Evolutionary conservation across 2,329 filamentous ascomycete species (phyloP).

Genomic region (Xylariales sp.): DNA sequence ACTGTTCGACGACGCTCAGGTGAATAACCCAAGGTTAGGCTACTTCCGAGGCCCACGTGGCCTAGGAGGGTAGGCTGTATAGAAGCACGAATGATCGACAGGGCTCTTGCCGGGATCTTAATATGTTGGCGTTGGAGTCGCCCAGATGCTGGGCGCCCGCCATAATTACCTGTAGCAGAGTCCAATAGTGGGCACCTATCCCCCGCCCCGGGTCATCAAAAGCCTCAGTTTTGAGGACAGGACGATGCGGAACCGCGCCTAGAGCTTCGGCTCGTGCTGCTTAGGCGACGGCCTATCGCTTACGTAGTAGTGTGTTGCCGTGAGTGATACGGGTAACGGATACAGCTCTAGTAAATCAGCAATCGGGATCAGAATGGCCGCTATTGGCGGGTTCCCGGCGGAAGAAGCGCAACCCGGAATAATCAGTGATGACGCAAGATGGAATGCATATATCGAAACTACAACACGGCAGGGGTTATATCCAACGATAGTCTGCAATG

Average conservation of each 20-base stretch:
- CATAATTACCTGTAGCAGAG: slow-evolving; percentile 33
- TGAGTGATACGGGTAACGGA: background rate
- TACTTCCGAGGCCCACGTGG: slow-evolving; percentile 52
- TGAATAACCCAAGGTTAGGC: slow-evolving; percentile 41
- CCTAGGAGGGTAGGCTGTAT: slow-evolving; percentile 52
- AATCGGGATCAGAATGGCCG: background rate
- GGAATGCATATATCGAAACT: slow-evolving; percentile 6
- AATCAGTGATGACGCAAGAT: slow-evolving; percentile 1
- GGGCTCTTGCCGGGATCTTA: slow-evolving; percentile 42
- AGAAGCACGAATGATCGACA: slow-evolving; percentile 48
- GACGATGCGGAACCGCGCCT: background rate
- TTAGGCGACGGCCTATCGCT: background rate
- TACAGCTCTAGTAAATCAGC: background rate
- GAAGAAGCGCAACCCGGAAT: too few species aligned
- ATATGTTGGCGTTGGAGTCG: slow-evolving; percentile 40
- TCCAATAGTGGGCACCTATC: slow-evolving; percentile 40
- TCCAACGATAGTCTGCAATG: background rate
- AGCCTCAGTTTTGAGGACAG: slow-evolving; percentile 42
- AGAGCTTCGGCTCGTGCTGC: background rate
- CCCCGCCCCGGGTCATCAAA: slow-evolving; percentile 45
- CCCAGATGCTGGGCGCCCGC: slow-evolving; percentile 46
- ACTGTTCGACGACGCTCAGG: slow-evolving; percentile 46
- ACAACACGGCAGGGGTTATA: background rate
- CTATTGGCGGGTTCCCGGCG: too few species aligned
- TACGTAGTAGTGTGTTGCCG: background rate